Evolutionary conservation across 1,139 yeast genomes (phyloP).

Genomic region (Arxiozyma bovina): DNA sequence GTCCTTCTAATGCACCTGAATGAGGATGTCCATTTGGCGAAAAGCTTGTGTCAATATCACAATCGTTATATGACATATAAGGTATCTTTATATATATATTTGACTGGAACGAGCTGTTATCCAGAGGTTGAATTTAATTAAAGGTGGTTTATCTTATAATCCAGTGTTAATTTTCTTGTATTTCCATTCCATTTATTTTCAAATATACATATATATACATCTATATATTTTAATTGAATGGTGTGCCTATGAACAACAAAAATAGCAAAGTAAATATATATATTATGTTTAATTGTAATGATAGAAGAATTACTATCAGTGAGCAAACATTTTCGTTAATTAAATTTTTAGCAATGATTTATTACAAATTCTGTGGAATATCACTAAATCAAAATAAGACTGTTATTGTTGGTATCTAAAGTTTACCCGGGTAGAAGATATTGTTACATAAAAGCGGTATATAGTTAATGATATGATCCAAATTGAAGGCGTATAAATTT

Average conservation of each 20-base stretch:
- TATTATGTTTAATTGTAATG: no score
- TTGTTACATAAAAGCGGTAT: no score
- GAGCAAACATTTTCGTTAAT: neutral
- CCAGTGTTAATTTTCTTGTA: neutral
- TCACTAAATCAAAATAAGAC: neutral
- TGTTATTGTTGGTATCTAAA: no score
- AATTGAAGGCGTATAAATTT: no score
- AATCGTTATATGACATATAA: neutral
- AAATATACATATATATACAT: no score
- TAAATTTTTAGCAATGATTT: neutral
- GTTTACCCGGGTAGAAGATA: neutral
- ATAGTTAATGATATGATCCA: no score
- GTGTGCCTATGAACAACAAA: neutral
- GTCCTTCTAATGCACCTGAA: neutral
- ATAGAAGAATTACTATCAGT: neutral
- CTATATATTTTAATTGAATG: no score
- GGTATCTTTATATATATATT: no score
- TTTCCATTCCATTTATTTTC: no score
- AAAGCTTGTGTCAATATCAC: neutral
- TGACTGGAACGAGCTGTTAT: neutral
- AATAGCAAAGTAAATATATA: neutral
- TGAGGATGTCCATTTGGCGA: neutral
- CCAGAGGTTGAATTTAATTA: neutral
- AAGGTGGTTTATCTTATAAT: no score
- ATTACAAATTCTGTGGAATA: no score